Percentiles rank a stretch among this genome's conserved stretches.
Conservation (phyloP, 2,329 filamentous ascomycete species). For the Colletotrichum karsti region DNA sequence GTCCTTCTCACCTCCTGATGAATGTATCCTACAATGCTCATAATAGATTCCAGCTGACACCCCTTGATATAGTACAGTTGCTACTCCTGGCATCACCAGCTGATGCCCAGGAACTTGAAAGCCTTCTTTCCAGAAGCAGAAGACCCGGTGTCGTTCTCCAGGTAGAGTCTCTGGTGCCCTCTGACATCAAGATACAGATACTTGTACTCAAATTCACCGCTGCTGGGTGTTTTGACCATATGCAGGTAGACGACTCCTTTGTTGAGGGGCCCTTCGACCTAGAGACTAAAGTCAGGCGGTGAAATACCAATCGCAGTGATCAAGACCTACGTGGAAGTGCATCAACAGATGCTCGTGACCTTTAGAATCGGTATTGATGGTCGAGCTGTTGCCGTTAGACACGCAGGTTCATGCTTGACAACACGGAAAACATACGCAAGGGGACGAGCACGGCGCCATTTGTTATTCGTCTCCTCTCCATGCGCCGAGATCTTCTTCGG, state of each 20-base stretch:
- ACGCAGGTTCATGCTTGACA: not conserved
- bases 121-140: conserved; percentile 48
- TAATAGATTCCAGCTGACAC: not conserved
- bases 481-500: conserved; percentile 79
- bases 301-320: not conserved
- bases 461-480: conserved; percentile 82
- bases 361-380: conserved; percentile 72
- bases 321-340: conserved; percentile 76
- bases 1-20: no score
- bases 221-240: conserved; percentile 73
- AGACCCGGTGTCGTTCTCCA: conserved; percentile 64
- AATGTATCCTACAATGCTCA: not conserved
- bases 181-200: conserved; percentile 83
- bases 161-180: conserved; percentile 71
- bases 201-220: conserved; percentile 78
- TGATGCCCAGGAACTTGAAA: conserved; percentile 69
- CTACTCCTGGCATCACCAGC: conserved; percentile 53
- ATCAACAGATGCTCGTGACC: conserved; percentile 85
- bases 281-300: conserved; percentile 5
- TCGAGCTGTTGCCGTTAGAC: conserved; percentile 61
- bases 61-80: conserved; percentile 10
- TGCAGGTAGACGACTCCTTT: conserved; percentile 81
- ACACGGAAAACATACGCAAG: conserved; percentile 57
- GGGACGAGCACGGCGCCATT: conserved; percentile 77
- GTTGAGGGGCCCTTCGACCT: conserved; percentile 81